Evolutionary conservation across 176 grass and related monocot species (phyloP).

Genomic region (Juncus inflexus): DNA sequence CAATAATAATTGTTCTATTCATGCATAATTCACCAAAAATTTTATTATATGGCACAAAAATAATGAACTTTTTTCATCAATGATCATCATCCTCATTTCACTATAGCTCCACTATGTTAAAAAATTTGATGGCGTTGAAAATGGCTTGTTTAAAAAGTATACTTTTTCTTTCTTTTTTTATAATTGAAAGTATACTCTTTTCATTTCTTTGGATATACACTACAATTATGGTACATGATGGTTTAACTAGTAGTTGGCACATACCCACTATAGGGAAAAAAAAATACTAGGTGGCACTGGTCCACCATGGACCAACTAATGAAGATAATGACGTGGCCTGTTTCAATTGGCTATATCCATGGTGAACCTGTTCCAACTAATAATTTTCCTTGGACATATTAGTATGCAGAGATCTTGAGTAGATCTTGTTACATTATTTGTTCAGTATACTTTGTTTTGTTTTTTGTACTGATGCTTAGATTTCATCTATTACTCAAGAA

Average conservation of each 20-base stretch:
- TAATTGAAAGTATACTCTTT: constrained; percentile 12
- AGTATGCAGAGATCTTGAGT: not conserved
- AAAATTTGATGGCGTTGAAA: constrained; percentile 15
- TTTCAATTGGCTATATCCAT: too few relatives aligned
- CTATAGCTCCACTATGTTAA: constrained; percentile 13
- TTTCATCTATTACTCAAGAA: constrained; percentile 9
- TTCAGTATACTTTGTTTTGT: not conserved
- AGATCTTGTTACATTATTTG: constrained; percentile 12
- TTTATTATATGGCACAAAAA: not conserved
- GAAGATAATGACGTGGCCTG: too few relatives aligned
- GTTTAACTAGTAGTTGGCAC: constrained; percentile 1
- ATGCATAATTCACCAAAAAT: too few relatives aligned
- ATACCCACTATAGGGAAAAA: not conserved
- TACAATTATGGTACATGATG: constrained; percentile 21
- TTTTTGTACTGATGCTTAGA: constrained; percentile 17
- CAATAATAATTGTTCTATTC: too few relatives aligned
- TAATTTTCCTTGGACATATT: too few relatives aligned
- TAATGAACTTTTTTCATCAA: constrained; percentile 3
- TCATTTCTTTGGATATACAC: constrained; percentile 10
- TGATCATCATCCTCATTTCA: not conserved
- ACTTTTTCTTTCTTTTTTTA: not conserved
- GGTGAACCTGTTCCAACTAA: too few relatives aligned
- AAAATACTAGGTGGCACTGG: too few relatives aligned
- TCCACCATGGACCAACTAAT: too few relatives aligned
- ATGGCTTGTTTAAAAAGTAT: constrained; percentile 1